Percentiles rank a stretch among this genome's conserved stretches.
Conservation (phyloP, 768 basidiomycete species). For the Termitomyces sp. region DNA sequence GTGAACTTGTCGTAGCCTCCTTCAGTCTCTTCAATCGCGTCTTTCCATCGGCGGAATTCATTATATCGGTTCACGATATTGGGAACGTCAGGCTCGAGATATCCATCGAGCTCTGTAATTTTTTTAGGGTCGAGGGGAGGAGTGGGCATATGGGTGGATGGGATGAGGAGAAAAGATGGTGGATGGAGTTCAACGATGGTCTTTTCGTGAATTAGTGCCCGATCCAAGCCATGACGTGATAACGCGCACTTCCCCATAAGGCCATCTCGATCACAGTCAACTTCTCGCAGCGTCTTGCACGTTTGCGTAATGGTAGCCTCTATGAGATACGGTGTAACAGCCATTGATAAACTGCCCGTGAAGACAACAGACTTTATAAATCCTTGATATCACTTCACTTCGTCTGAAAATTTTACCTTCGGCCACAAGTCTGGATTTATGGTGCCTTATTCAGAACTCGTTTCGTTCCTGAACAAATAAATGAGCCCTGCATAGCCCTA, state of each 20-base stretch:
- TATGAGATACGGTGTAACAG: neutral
- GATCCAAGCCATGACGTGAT: slow-evolving; percentile 17
- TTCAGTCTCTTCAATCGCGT: slow-evolving; percentile 70
- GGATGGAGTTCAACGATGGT: slow-evolving; percentile 1
- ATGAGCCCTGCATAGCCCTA: neutral
- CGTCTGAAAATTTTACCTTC: neutral
- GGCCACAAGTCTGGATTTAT: neutral
- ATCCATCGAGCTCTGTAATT: slow-evolving; percentile 64
- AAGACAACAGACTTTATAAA: neutral
- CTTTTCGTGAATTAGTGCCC: neutral
- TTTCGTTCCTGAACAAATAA: neutral
- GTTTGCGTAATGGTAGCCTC: too few species aligned
- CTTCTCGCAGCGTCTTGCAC: too few species aligned
- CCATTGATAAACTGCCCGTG: neutral
- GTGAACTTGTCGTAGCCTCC: slow-evolving; percentile 83
- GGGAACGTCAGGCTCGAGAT: slow-evolving; percentile 69
- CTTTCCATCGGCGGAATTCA: slow-evolving; percentile 70
- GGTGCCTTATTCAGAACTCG: neutral
- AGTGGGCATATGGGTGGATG: slow-evolving; percentile 31
- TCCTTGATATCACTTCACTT: too few species aligned
- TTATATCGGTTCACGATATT: slow-evolving; percentile 69
- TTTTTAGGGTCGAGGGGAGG: slow-evolving; percentile 49
- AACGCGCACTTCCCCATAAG: slow-evolving; percentile 2
- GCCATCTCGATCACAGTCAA: neutral
- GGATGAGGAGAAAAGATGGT: slow-evolving; percentile 17